These are phyloP conservation scores for Zoysia pacifica DNA, from an alignment of 176 grass and related monocot genomes.

Conservation along the genomic window DNA sequence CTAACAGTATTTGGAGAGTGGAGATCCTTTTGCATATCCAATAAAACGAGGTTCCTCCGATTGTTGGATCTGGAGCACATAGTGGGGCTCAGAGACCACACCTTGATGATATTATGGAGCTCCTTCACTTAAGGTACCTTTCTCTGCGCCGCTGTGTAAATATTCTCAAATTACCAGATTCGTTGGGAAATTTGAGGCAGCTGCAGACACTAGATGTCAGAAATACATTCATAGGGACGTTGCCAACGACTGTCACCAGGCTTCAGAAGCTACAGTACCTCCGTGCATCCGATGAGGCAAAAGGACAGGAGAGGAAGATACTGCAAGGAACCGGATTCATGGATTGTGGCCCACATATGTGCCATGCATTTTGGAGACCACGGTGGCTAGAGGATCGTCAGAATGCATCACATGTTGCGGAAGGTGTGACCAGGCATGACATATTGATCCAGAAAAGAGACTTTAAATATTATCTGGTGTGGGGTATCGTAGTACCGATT, in stretches of 20 bases:
- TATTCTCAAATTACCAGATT: background rate
- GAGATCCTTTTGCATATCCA: background rate
- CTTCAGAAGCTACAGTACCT: background rate
- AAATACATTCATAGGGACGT: background rate
- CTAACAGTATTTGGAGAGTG: constrained; percentile 18
- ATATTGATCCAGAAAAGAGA: background rate
- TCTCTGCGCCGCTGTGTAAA: background rate
- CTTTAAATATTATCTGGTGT: background rate
- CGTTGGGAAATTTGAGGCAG: background rate
- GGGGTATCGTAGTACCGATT: background rate
- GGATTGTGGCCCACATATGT: too few species aligned
- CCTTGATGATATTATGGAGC: background rate
- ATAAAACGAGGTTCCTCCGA: constrained; percentile 23
- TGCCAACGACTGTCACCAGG: background rate
- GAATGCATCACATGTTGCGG: too few species aligned
- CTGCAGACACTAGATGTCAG: constrained; percentile 1
- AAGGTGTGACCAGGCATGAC: background rate
- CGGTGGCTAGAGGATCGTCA: too few species aligned
- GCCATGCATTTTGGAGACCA: too few species aligned
- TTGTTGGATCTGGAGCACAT: constrained; percentile 42
- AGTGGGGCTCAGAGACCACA: background rate
- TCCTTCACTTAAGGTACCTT: constrained; percentile 33
- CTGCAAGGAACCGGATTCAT: too few species aligned
- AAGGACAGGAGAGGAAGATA: too few species aligned
- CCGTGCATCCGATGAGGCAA: too few species aligned